These are phyloP conservation scores for Aureobasidium musti DNA, from an alignment of 2,329 filamentous ascomycete genomes.

Conservation along the genomic window DNA sequence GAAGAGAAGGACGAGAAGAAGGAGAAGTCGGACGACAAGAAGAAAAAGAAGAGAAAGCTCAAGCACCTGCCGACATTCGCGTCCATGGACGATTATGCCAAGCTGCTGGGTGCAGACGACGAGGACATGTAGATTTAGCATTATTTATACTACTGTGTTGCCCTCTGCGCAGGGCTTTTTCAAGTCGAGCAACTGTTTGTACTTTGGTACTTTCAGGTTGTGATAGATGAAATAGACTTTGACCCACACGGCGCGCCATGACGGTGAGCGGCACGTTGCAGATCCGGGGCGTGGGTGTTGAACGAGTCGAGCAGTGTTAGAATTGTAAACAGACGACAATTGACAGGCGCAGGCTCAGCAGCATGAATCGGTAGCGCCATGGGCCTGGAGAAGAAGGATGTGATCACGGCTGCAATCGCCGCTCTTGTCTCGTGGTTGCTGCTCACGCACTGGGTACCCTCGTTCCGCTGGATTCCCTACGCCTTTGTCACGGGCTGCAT, in stretches of 20 bases:
- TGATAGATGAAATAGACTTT: conserved; percentile 5
- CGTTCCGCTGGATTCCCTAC: conserved; percentile 80
- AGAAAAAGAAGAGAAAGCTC: conserved; percentile 76
- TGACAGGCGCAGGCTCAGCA: background rate
- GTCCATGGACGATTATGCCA: conserved; percentile 89
- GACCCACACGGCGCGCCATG: conserved; percentile 3
- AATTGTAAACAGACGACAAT: conserved; percentile 22
- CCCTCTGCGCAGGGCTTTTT: background rate
- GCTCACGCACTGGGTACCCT: conserved; percentile 77
- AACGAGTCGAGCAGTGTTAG: background rate
- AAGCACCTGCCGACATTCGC: conserved; percentile 92
- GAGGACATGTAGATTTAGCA: conserved; percentile 26
- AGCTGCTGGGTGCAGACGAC: conserved; percentile 45
- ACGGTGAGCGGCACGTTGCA: conserved; percentile 15
- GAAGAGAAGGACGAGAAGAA: conserved; percentile 47
- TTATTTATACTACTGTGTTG: conserved; percentile 9
- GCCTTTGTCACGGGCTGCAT: conserved; percentile 73
- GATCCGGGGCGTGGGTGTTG: conserved; percentile 17
- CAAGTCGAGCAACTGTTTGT: background rate
- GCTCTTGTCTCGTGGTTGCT: conserved; percentile 87
- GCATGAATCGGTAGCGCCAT: conserved; percentile 43
- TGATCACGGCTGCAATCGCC: conserved; percentile 66
- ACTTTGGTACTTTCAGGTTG: background rate
- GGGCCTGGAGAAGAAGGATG: conserved; percentile 74
- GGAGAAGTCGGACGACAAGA: conserved; percentile 48